Evolutionary conservation across 306 rosid species (phyloP).

Genomic region (Calophaca sinica): DNA sequence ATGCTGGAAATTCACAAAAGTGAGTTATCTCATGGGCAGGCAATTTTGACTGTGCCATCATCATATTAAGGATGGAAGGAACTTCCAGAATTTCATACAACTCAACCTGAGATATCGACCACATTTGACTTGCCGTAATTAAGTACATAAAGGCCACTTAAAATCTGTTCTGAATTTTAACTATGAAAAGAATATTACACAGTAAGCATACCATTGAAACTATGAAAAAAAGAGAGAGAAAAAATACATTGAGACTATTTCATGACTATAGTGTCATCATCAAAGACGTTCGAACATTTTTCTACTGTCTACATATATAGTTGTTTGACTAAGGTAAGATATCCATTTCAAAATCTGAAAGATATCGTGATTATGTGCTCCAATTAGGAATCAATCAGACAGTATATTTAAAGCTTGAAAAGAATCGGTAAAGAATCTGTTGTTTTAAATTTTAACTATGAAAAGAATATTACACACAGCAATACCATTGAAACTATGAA

Average conservation of each 20-base stretch:
- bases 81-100: background rate
- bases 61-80: background rate
- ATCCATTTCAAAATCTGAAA: background rate
- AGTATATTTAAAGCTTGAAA: background rate
- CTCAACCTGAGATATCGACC: background rate
- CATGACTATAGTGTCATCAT: background rate
- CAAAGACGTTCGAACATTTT: background rate
- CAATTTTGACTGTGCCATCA: constrained; percentile 3
- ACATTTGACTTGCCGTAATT: background rate
- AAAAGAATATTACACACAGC: background rate
- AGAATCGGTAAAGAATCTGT: background rate
- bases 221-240: background rate
- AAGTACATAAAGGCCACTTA: background rate
- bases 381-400: background rate
- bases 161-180: background rate
- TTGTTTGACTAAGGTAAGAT: background rate
- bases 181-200: background rate
- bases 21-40: background rate
- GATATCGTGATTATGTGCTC: background rate
- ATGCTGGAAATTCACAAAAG: background rate
- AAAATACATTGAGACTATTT: background rate
- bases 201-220: background rate
- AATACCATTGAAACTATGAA: background rate
- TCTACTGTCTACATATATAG: background rate
- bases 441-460: background rate